Evolutionary conservation across 2,329 filamentous ascomycete genomes (phyloP).

Genomic region (Sporothrix protearum): DNA sequence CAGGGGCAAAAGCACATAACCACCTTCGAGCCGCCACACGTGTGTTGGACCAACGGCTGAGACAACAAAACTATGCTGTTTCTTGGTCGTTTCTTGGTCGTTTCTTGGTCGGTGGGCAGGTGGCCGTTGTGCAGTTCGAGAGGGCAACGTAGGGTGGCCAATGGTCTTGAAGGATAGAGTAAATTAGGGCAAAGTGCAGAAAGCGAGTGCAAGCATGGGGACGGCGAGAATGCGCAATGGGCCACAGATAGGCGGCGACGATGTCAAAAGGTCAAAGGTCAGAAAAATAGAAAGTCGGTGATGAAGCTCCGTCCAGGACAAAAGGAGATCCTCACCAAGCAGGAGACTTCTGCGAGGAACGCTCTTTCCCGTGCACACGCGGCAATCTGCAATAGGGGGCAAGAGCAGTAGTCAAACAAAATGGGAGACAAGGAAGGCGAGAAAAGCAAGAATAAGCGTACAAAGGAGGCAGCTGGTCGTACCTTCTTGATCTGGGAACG

Average conservation of each 20-base stretch:
- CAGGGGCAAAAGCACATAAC: neutral
- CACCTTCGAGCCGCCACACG: neutral
- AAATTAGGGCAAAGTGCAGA: neutral
- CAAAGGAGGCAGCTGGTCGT: neutral
- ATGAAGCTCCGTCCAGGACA: neutral
- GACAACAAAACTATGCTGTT: neutral
- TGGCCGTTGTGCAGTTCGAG: neutral
- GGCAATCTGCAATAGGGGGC: neutral
- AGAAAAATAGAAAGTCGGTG: neutral
- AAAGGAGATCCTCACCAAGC: neutral
- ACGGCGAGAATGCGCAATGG: neutral
- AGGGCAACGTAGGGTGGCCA: neutral
- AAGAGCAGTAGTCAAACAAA: neutral
- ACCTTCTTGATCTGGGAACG: neutral
- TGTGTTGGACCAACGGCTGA: neutral
- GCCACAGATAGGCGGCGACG: neutral
- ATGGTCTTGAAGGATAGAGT: neutral
- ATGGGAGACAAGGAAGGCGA: neutral
- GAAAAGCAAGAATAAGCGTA: neutral
- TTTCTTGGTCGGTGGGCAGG: neutral
- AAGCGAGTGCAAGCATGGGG: neutral
- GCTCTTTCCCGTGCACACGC: constrained; percentile 2
- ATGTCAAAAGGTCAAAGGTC: neutral
- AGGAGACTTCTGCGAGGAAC: neutral
- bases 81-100: neutral